Percentiles rank a stretch among this genome's conserved stretches.
These are phyloP conservation scores for Phytophthora tentaculata DNA, from an alignment of 352 stramenopile genomes.

Conservation along the genomic window DNA sequence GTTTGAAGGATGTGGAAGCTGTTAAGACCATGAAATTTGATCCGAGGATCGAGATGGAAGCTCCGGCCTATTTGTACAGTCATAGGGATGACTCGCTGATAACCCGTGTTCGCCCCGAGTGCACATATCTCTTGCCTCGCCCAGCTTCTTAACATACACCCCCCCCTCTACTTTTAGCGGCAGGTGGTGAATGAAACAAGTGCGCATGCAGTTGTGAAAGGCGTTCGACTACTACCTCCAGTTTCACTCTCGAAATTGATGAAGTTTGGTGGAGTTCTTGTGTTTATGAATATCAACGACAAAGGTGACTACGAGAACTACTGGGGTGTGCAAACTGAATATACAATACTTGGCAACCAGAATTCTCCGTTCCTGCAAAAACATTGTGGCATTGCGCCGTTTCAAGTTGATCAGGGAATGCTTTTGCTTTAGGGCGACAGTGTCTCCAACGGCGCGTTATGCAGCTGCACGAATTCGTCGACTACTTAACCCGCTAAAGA, in stretches of 20 bases:
- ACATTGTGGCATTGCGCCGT: conserved; percentile 4
- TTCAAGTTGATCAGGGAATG: conserved; percentile 10
- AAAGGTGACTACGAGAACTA: conserved; percentile 15
- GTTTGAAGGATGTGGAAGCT: conserved; percentile 5
- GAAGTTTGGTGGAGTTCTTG: conserved; percentile 20
- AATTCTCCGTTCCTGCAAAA: conserved; percentile 5
- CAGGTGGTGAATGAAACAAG: conserved; percentile 16
- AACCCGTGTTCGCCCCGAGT: conserved; percentile 9
- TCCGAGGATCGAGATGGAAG: conserved; percentile 2
- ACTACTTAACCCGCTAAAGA: conserved; percentile 14
- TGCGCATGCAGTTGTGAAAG: conserved; percentile 10
- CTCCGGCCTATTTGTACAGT: conserved; percentile 6
- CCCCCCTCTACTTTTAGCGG: conserved; percentile 14
- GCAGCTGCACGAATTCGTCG: conserved; percentile 14
- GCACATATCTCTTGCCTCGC: conserved; percentile 7
- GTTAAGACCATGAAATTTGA: conserved; percentile 18
- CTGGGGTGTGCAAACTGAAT: too few relatives aligned
- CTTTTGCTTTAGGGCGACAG: conserved; percentile 12
- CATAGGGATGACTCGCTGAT: conserved; percentile 1
- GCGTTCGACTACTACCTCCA: too few relatives aligned
- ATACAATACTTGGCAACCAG: conserved; percentile 11
- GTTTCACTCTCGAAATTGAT: conserved; percentile 13
- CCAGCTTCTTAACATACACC: conserved; percentile 5
- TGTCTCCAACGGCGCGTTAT: background rate
- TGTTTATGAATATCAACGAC: conserved; percentile 17